Percentiles rank a stretch among this genome's conserved stretches.
These are phyloP conservation scores for Colletotrichum brevisporum DNA, from an alignment of 2,329 filamentous ascomycete genomes.

Conservation along the genomic window DNA sequence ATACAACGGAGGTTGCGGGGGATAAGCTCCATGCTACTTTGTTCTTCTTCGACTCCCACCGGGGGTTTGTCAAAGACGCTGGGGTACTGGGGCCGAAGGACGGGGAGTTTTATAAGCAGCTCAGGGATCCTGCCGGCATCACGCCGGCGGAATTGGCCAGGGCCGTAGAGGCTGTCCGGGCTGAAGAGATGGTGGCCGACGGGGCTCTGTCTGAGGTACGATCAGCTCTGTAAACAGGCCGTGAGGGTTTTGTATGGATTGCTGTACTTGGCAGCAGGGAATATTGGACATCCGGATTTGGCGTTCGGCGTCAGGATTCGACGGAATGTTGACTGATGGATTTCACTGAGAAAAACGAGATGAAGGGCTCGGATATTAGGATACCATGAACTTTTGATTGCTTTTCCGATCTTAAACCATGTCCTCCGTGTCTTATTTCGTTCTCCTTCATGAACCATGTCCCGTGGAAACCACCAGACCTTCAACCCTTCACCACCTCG, in stretches of 20 bases:
- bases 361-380: too few species aligned
- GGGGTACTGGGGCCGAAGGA: conserved; percentile 50
- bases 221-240: not conserved
- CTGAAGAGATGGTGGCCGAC: not conserved
- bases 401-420: too few species aligned
- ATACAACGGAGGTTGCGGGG: conserved; percentile 47
- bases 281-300: too few species aligned
- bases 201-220: not conserved
- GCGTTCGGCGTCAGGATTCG: too few species aligned
- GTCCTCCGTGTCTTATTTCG: too few species aligned
- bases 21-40: conserved; percentile 51
- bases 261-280: too few species aligned
- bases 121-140: conserved; percentile 43
- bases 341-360: too few species aligned
- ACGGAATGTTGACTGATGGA: too few species aligned
- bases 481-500: conserved; percentile 47
- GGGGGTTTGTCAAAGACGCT: conserved; percentile 49
- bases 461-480: not conserved
- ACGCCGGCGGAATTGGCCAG: conserved; percentile 42
- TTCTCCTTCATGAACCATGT: too few species aligned
- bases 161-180: conserved; percentile 41
- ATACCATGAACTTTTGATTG: too few species aligned
- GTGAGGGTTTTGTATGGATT: not conserved
- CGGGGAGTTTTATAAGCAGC: conserved; percentile 41
- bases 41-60: conserved; percentile 52